Evolutionary conservation across 176 grass and related monocot genomes (phyloP).

Genomic region (Zea mays): Zm-B73-REFERENCE-NAM-5.0 NC_050098.1:6470501-6471000

Average conservation of each 20-base stretch:
- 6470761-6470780: slow-evolving; percentile 13
- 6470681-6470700: slow-evolving; percentile 91
- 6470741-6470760: background rate
- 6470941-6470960: slow-evolving; percentile 91
- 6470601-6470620: slow-evolving; percentile 92
- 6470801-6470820: slow-evolving; percentile 79
- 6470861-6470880: slow-evolving; percentile 82
- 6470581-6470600: slow-evolving; percentile 78
- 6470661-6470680: slow-evolving; percentile 70
- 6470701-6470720: slow-evolving; percentile 25
- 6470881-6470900: slow-evolving; percentile 67
- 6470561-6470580: slow-evolving; percentile 78
- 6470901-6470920: slow-evolving; percentile 69
- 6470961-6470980: slow-evolving; percentile 98
- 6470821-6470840: slow-evolving; percentile 96
- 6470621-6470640: slow-evolving; percentile 79
- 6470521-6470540: background rate
- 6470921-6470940: slow-evolving; percentile 72
- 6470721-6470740: background rate
- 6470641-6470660: slow-evolving; percentile 78
- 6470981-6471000: slow-evolving; percentile 89
- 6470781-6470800: slow-evolving; percentile 71
- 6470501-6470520: background rate
- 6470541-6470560: slow-evolving; percentile 14
- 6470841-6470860: slow-evolving; percentile 91